A percentile compares a stretch with the other conserved stretches of the same genome.
Evolutionary conservation across 75 land plant species (phyloP).

Genomic region (Ceratopteris richardii): DNA sequence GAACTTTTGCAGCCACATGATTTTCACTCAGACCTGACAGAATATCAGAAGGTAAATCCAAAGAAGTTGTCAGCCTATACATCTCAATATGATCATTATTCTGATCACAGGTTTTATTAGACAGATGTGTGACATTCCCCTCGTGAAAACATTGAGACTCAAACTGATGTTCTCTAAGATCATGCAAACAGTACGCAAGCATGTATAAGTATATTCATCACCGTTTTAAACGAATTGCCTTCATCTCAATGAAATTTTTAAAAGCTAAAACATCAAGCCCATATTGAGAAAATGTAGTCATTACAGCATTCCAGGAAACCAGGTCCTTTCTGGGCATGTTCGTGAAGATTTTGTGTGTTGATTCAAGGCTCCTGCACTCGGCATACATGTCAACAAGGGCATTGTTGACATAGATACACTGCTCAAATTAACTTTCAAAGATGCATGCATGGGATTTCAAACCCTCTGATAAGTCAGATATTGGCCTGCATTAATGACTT

Average conservation of each 20-base stretch:
- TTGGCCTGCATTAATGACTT: conserved; percentile 50
- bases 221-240: not conserved
- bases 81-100: not conserved
- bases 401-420: conserved; percentile 18
- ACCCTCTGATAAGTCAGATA: conserved; percentile 43
- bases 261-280: not conserved
- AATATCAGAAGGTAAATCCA: not conserved
- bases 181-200: not conserved
- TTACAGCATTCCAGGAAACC: conserved; percentile 10
- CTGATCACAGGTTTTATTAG: not conserved
- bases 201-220: not conserved
- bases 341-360: not conserved
- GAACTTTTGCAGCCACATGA: conserved; percentile 80
- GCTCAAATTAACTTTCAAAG: conserved; percentile 27
- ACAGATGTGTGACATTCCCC: not conserved
- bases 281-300: not conserved
- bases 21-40: conserved; percentile 46
- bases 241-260: not conserved
- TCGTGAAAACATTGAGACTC: not conserved
- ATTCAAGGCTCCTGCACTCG: conserved; percentile 7
- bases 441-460: conserved; percentile 35
- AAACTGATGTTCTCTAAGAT: not conserved
- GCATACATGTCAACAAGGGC: conserved; percentile 11
- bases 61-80: not conserved
- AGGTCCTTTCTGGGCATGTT: conserved; percentile 1